These are phyloP conservation scores for California macrophylla DNA, from an alignment of 441 rosid genomes.

Conservation along the genomic window DNA sequence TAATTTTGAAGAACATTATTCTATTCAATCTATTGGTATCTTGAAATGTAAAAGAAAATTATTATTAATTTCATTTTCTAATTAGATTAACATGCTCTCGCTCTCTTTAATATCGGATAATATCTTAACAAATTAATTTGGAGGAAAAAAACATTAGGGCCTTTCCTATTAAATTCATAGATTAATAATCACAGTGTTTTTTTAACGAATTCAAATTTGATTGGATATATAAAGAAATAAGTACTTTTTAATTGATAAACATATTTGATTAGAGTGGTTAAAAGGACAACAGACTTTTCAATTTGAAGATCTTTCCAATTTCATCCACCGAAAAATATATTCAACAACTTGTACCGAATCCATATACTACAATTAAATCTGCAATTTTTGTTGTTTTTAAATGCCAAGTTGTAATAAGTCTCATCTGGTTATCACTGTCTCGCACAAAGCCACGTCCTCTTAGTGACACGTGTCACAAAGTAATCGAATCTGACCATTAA, in stretches of 20 bases:
- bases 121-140: too few relatives aligned
- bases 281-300: background rate
- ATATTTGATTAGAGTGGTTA: background rate
- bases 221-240: too few relatives aligned
- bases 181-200: too few relatives aligned
- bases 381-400: background rate
- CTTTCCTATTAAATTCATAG: too few relatives aligned
- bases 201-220: background rate
- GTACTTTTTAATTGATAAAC: background rate
- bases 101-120: too few relatives aligned
- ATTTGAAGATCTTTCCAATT: background rate
- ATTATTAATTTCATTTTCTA: too few relatives aligned
- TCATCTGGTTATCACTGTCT: background rate
- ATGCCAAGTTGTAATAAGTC: background rate
- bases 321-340: background rate
- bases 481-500: background rate
- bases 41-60: background rate
- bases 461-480: background rate
- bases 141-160: too few relatives aligned
- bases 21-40: background rate
- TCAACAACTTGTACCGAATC: background rate
- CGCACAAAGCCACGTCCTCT: background rate
- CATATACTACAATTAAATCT: background rate
- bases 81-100: too few relatives aligned
- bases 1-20: too few relatives aligned